Base-by-base conservation (phyloP, 1,284 basidiomycete genomes). In the Anthracocystis panici-leucophaei region DNA sequence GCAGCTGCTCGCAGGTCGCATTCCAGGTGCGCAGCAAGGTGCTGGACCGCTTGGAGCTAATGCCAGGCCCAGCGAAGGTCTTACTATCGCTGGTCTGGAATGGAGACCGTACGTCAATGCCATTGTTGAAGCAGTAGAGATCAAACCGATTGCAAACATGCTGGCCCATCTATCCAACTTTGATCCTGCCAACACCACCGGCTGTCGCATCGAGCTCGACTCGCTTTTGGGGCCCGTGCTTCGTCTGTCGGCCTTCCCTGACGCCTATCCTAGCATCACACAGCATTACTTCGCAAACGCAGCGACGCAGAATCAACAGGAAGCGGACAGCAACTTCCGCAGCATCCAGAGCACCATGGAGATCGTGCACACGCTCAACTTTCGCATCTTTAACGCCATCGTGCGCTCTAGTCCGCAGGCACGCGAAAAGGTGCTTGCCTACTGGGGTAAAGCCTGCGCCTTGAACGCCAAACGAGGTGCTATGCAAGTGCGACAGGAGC, bases 81-180 rank as follows among this genome's bases (percentile, higher is more conserved):
- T 82, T 56, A 87, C 77, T 52, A 75, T 88, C 6, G 76, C 86
- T 0, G 87, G 87, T 2, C 71, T 84, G 53, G 87, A 88, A 4
- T 99, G 97, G 96, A 89, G 94, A n/a, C 90, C 91, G 33, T 91
- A 95, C 41, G 86, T 96, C 21, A 89, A 90, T 50, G 95, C 94
- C 1, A 83, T 98, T 52, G 92, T 93, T 76, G 90, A 90, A 5
- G 88, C 97, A 18, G 90, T 92, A 2, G 90, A 91, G 69, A 88
- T 93, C 83, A 97, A 97, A 87, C 87, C 89, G 38, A 91, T 98
- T 63, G 95, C 95, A 6, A 86, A 88, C 23, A 77, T 66, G 81
- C 90, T 93, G 58, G 91, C 91, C 10, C 87, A 89, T 66, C 88
- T 93, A 87, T 87, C 89, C 40, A 89, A 90, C 63, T 94, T 92